These are phyloP conservation scores for Oryza glumipatula DNA, from an alignment of 176 grass and related monocot species.

Conservation along the genomic window DNA sequence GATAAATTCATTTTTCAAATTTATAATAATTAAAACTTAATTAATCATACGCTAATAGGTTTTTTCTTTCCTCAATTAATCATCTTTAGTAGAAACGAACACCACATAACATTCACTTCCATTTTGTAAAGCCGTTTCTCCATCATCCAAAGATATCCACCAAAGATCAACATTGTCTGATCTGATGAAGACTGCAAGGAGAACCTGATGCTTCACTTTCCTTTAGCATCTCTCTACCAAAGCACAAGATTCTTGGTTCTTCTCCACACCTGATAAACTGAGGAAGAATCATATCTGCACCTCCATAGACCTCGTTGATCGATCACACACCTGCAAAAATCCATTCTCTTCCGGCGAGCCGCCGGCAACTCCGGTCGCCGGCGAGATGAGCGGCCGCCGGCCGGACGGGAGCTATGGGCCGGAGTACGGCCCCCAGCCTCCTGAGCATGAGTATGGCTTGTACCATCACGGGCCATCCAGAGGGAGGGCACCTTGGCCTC, in stretches of 20 bases:
- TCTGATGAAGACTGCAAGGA: slow-evolving; percentile 2
- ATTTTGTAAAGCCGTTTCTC: not conserved
- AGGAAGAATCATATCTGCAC: not conserved
- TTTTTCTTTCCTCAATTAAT: too few species aligned
- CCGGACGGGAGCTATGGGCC: slow-evolving; percentile 31
- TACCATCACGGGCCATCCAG: slow-evolving; percentile 26
- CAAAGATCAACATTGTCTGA: slow-evolving; percentile 4
- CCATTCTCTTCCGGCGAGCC: not conserved
- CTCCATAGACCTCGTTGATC: not conserved
- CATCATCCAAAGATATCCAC: not conserved
- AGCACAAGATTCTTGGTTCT: slow-evolving; percentile 25
- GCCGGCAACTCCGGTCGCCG: not conserved
- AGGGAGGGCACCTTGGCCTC: slow-evolving; percentile 6
- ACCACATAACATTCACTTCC: too few species aligned
- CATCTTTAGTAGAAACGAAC: too few species aligned
- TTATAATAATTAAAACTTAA: too few species aligned
- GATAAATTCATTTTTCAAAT: too few species aligned
- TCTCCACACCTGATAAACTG: not conserved
- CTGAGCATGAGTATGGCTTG: slow-evolving; percentile 14
- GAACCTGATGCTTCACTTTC: slow-evolving; percentile 24
- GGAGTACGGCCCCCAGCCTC: slow-evolving; percentile 34
- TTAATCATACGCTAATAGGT: too few species aligned
- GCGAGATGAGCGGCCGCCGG: slow-evolving; percentile 1
- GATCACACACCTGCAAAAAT: not conserved
- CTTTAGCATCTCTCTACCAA: not conserved